Percentiles rank a stretch among this genome's conserved stretches.
phyloP scores from a whole-genome alignment of 176 grass and related monocot genomes.

The Neostapfia colusana region DNA sequence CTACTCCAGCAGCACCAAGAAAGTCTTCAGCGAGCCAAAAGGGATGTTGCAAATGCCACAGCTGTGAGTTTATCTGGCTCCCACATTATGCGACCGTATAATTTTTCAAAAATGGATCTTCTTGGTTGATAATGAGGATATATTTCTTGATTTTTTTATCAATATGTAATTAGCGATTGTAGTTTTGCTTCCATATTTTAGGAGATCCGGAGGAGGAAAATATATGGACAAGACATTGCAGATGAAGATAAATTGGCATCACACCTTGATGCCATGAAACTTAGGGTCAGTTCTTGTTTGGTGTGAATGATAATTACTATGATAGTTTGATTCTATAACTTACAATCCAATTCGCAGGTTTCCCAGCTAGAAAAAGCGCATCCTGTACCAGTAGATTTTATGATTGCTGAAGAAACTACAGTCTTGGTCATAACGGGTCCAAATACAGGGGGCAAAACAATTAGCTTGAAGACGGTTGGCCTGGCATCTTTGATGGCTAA shows the following conservation, averaged over 20 bases:
- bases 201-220: constrained; percentile 74
- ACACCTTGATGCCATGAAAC: constrained; percentile 56
- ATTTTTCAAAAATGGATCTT: neutral
- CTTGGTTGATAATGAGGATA: constrained; percentile 5
- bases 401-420: constrained; percentile 64
- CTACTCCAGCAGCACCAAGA: constrained; percentile 63
- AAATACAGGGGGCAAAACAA: constrained; percentile 85
- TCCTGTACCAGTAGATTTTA: constrained; percentile 74
- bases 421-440: constrained; percentile 83
- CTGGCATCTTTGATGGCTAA: constrained; percentile 84
- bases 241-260: constrained; percentile 49
- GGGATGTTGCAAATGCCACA: constrained; percentile 54
- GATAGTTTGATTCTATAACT: constrained; percentile 35
- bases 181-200: constrained; percentile 39
- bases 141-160: constrained; percentile 9
- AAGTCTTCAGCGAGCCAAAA: constrained; percentile 57
- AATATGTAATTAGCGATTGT: constrained; percentile 12
- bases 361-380: constrained; percentile 54
- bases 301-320: neutral
- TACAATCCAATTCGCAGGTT: constrained; percentile 47
- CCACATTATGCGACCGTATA: constrained; percentile 7
- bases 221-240: constrained; percentile 55
- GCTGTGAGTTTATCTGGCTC: constrained; percentile 49
- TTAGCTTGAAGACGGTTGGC: constrained; percentile 79
- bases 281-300: constrained; percentile 46